Percentiles rank a stretch among this genome's conserved stretches.
phyloP scores from a whole-genome alignment of 148 eudicot genomes.

The Polygonum maritimum region DNA sequence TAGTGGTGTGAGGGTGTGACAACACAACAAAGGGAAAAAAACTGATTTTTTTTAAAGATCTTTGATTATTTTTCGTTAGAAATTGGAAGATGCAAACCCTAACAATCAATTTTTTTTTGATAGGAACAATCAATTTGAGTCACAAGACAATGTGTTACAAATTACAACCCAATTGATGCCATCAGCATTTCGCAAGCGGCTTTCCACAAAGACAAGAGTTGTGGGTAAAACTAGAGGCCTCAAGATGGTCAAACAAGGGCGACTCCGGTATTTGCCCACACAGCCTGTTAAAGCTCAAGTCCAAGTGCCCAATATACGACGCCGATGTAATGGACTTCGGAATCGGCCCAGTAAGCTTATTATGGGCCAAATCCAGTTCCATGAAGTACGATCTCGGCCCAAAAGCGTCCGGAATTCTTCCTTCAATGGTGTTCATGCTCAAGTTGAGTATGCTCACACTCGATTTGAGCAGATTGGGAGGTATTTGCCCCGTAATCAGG shows the following conservation, averaged over 20 bases:
- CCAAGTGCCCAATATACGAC: conserved; percentile 62
- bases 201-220: conserved; percentile 83
- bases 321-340: conserved; percentile 56
- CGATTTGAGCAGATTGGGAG: conserved; percentile 19
- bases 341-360: conserved; percentile 44
- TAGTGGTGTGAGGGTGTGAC: too few species aligned
- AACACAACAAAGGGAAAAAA: too few species aligned
- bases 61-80: too few species aligned
- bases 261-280: conserved; percentile 72
- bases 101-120: too few species aligned
- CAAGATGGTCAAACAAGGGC: conserved; percentile 65
- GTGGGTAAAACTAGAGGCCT: conserved; percentile 54
- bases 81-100: too few species aligned
- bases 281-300: conserved; percentile 64
- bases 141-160: too few species aligned
- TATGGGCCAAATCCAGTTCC: conserved; percentile 56
- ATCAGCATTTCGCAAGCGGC: conserved; percentile 53
- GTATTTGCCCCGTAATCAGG: conserved; percentile 33
- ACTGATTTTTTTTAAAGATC: too few species aligned
- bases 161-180: too few species aligned
- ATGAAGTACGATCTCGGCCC: conserved; percentile 69
- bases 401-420: conserved; percentile 57
- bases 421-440: conserved; percentile 60
- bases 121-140: too few species aligned
- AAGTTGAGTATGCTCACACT: conserved; percentile 70